phyloP scores from a whole-genome alignment of 2,329 filamentous ascomycete genomes.

The Penicillium sp. region DNA sequence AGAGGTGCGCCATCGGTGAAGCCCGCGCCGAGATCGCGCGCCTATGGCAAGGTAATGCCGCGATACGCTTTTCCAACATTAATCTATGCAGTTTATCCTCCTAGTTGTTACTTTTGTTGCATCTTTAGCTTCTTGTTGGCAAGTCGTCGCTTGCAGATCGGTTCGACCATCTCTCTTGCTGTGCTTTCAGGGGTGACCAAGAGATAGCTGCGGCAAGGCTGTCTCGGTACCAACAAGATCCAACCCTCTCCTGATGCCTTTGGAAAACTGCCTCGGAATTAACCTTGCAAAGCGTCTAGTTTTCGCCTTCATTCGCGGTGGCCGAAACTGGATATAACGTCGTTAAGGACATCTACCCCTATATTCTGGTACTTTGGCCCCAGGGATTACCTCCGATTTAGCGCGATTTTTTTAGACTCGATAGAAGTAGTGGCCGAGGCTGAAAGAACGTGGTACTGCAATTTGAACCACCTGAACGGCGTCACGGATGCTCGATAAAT shows the following conservation, averaged over 20 bases:
- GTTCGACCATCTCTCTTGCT: neutral
- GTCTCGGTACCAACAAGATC: neutral
- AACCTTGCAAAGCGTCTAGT: neutral
- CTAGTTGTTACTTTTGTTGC: neutral
- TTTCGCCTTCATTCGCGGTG: neutral
- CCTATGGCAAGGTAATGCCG: neutral
- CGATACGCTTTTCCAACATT: neutral
- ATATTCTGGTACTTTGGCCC: constrained; percentile 1
- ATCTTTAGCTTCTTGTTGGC: neutral
- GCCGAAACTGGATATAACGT: neutral
- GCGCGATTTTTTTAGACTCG: neutral
- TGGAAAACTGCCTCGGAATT: too few relatives aligned
- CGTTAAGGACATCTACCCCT: too few relatives aligned
- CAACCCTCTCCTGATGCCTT: neutral
- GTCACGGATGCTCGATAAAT: neutral
- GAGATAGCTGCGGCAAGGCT: neutral
- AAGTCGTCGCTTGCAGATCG: neutral
- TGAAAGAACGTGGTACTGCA: neutral
- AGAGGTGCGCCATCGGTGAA: constrained; percentile 1
- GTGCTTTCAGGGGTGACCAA: neutral
- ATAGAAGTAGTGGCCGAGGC: neutral
- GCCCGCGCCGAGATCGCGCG: neutral
- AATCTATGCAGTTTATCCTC: neutral
- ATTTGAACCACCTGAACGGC: neutral
- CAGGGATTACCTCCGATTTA: neutral